Base-by-base conservation (phyloP, 441 rosid species). In the Jatropha multifida region DNA sequence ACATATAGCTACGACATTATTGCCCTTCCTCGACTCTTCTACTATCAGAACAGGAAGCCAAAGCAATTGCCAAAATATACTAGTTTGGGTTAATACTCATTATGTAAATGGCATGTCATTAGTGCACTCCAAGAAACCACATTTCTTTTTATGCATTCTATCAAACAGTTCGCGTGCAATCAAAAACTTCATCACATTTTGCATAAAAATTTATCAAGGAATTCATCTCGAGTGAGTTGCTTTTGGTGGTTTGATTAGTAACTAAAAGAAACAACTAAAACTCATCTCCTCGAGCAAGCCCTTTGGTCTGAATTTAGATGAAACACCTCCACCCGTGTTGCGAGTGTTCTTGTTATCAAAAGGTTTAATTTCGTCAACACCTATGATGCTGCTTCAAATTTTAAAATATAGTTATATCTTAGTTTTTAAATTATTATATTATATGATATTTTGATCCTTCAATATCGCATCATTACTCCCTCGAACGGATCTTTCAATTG, bases 41-140 rank as follows among this genome's bases (percentile, higher is more conserved):
- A 38, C 82, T 65, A 69, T 60, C 68, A 11, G 89, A 81, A 82
- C 97, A 89, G 48, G 95, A 83, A 14, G 85, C 83, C 42, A 90
- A 68, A 69, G 87, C 90, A 11, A 83, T 78, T 12, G 91, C 83
- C 18, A 87, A 87, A 51, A 89, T 79, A 73, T 83, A 92, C 83
- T 91, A 91, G 65, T 94, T 91, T 3, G 90, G 97, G 12, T 42
- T 81, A 51, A 82, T n/a, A 65, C 38, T 44, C 92, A 52, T 64
- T 69, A 65, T 82, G 90, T 65, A 89, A 80, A 80, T 90, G 90
- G 69, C 97, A 94, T 0, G 79, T 68, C 98, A 92, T 94, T 79
- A 94, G 66, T 7, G 97, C 75, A 65, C 86, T 66, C 89, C 90
- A 94, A 74, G 98, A 91, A 52, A 92, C 91, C 61, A 83, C 90